A percentile compares a stretch with the other conserved stretches of the same genome.
Conservation (phyloP, 768 basidiomycete genomes). For the Tulasnella sp. region DNA sequence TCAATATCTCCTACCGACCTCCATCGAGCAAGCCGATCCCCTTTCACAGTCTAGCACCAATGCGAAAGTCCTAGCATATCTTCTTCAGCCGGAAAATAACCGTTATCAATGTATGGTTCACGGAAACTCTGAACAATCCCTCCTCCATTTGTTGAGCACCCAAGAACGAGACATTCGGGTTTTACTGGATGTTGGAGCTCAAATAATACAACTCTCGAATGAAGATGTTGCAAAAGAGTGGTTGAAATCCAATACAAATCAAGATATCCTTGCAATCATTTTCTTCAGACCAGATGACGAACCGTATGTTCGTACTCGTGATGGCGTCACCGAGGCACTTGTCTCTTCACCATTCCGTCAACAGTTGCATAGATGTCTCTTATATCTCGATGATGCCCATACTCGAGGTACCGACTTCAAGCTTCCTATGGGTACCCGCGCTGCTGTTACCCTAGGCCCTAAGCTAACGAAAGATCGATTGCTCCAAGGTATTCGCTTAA, state of each 20-base stretch:
- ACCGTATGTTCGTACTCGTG: not conserved
- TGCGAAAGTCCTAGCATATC: not conserved
- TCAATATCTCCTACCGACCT: constrained; percentile 17
- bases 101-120: not conserved
- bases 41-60: not conserved
- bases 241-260: not conserved
- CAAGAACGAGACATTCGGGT: not conserved
- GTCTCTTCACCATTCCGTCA: not conserved
- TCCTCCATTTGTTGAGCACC: not conserved
- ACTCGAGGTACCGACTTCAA: constrained; percentile 10
- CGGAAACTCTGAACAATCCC: not conserved
- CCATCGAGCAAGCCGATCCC: constrained; percentile 2
- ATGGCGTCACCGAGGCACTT: not conserved
- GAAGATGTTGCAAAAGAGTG: not conserved
- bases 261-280: not conserved
- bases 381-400: constrained; percentile 11
- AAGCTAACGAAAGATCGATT: constrained; percentile 36
- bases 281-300: constrained; percentile 2
- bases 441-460: constrained; percentile 8
- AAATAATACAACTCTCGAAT: constrained; percentile 1
- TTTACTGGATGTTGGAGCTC: constrained; percentile 7
- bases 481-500: constrained; percentile 33
- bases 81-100: constrained; percentile 4
- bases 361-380: not conserved
- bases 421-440: not conserved